Evolutionary conservation across 2,329 filamentous ascomycete species (phyloP), one percentile per base, ranked within the genome.

Genomic region (Cladosporium sp.): DNA sequence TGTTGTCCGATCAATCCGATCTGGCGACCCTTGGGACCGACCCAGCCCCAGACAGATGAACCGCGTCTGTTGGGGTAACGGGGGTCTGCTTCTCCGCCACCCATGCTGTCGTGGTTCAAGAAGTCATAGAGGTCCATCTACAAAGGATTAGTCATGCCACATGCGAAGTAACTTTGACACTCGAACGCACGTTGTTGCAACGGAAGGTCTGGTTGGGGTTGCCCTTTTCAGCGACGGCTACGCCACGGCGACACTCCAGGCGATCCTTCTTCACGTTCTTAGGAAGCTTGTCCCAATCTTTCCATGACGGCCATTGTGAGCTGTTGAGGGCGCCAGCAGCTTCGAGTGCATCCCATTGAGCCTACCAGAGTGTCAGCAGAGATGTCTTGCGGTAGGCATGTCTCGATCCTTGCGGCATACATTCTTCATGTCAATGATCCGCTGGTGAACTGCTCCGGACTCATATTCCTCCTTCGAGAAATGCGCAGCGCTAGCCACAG

Each of bases 11-110:
- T 76, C 28, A 80, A 78, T n/a, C 77, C 80, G 57, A 84, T 83
- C 69, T 85, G 82, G 3, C 82, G 79, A 18, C 82, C 83, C 26
- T 80, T 76, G 2, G 76, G 73, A 2, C 79, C 80, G 0, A 82
- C 83, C 83, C 80, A 82, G 5, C 83, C 83, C 81, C 79, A 83
- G 51, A 78, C 67, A 65, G 78, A 77, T 69, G 79, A 79, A 60
- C 79, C 79, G 28, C 75, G 70, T 14, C 78, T 73, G 13, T 77
- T 77, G n/a, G 65, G 68, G 51, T 61, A 69, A 13, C 67, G 64
- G 21, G 68, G 68, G 26, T 70, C 68, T 25, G 66, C 66, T 58
- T 70, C 69, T 32, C 69, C 67, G 57, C 75, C 76, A 32, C 76
- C 76, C 72, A 80, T 70, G 43, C 77, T 73, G 32, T 76, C 73